phyloP scores from a whole-genome alignment of 1,139 yeast species.

The Suhomyces choctaworum region DNA sequence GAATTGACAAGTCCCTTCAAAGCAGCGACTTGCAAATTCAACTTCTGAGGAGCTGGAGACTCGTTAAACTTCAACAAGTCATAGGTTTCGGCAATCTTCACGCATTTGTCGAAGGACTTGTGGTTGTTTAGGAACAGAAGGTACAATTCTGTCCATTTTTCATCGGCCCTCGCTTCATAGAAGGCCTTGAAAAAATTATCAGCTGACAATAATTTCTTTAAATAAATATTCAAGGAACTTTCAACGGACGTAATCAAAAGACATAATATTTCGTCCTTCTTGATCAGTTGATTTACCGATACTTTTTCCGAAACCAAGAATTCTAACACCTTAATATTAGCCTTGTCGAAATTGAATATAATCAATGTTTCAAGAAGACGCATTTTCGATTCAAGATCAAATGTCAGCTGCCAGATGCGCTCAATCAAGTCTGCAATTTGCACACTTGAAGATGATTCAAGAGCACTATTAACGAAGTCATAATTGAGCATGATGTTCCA shows the following conservation, averaged over 20 bases:
- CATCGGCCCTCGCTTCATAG: slow-evolving; percentile 13
- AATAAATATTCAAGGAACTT: slow-evolving; percentile 24
- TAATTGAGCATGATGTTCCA: slow-evolving; percentile 37
- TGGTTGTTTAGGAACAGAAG: slow-evolving; percentile 20
- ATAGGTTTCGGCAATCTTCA: slow-evolving; percentile 13
- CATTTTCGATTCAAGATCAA: slow-evolving; percentile 17
- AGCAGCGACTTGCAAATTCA: slow-evolving; percentile 14
- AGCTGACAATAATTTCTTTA: slow-evolving; percentile 17
- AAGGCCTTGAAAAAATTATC: slow-evolving; percentile 15
- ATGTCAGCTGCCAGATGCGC: slow-evolving; percentile 26
- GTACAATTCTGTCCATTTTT: slow-evolving; percentile 23
- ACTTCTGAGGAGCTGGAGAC: slow-evolving; percentile 7
- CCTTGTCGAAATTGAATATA: slow-evolving; percentile 28
- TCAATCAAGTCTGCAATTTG: slow-evolving; percentile 26
- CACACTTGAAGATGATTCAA: slow-evolving; percentile 13
- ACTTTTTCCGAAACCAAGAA: slow-evolving; percentile 15
- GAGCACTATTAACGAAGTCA: slow-evolving; percentile 25
- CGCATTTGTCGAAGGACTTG: slow-evolving; percentile 12
- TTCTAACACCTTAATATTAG: slow-evolving; percentile 28
- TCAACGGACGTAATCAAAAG: slow-evolving; percentile 16
- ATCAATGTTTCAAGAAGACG: slow-evolving; percentile 24
- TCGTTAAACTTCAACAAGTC: slow-evolving; percentile 4
- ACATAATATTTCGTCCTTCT: slow-evolving; percentile 1
- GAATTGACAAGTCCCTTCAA: slow-evolving; percentile 20
- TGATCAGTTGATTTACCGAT: slow-evolving; percentile 8